Conservation (phyloP, 768 basidiomycete species). For the Cantharellus cinnabarinus region DNA sequence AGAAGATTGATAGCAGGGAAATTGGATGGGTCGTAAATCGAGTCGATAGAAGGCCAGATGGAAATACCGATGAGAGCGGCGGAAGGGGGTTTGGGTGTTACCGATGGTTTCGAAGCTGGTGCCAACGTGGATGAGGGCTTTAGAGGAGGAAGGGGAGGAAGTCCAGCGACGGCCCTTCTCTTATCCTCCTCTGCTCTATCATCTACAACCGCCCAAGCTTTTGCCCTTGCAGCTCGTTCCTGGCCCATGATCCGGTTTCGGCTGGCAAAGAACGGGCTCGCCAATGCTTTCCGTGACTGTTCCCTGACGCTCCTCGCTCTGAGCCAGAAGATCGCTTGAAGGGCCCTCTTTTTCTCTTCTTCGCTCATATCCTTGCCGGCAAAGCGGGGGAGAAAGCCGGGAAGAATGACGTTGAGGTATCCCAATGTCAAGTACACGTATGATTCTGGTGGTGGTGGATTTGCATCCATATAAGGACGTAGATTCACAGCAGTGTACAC, state of each 20-base stretch:
- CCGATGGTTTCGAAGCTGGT: neutral
- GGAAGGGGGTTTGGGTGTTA: conserved; percentile 4
- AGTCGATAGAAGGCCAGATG: conserved; percentile 20
- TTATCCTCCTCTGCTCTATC: conserved; percentile 56
- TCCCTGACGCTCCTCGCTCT: conserved; percentile 45
- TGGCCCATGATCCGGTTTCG: conserved; percentile 45
- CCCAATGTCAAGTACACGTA: conserved; percentile 38
- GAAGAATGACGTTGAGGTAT: conserved; percentile 19
- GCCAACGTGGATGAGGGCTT: neutral
- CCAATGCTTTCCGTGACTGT: conserved; percentile 47
- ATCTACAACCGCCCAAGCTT: conserved; percentile 54
- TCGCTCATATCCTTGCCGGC: too few species aligned
- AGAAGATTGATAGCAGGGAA: conserved; percentile 13
- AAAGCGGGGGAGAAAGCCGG: conserved; percentile 13
- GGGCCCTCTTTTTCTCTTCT: neutral
- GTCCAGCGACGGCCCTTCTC: neutral
- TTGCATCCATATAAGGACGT: conserved; percentile 30
- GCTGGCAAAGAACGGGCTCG: conserved; percentile 39
- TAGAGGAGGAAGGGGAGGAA: neutral
- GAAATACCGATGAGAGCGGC: conserved; percentile 19
- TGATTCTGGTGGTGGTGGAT: conserved; percentile 17
- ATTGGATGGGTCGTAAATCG: conserved; percentile 13
- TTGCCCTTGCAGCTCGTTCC: conserved; percentile 38
- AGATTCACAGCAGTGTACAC: conserved; percentile 78
- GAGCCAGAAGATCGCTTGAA: conserved; percentile 36